Percentiles rank a stretch among this genome's conserved stretches.
Conservation (phyloP, 1,284 basidiomycete species). For the Heterobasidion parviporum region DNA sequence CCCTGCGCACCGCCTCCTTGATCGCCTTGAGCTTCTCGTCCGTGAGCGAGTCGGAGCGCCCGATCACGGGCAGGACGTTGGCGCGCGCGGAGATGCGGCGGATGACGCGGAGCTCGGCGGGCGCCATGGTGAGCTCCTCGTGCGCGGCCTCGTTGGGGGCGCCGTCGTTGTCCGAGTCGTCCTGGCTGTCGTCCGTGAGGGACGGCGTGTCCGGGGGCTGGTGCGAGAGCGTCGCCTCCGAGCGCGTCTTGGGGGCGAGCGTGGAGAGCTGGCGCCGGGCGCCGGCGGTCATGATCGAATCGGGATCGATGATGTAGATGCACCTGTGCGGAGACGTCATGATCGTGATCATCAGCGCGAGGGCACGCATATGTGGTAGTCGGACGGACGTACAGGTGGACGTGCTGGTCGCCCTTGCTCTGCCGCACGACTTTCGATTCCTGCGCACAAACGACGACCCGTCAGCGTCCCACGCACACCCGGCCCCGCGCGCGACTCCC, state of each 20-base stretch:
- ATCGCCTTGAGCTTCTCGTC: constrained; percentile 58
- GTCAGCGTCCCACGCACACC: background rate
- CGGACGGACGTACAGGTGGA: constrained; percentile 60
- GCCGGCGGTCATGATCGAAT: constrained; percentile 49
- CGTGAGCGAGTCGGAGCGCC: constrained; percentile 69
- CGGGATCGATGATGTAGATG: constrained; percentile 76
- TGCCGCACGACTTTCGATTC: constrained; percentile 79
- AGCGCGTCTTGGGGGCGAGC: constrained; percentile 43
- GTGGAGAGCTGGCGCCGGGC: constrained; percentile 39
- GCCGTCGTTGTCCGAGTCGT: constrained; percentile 38
- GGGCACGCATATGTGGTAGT: background rate
- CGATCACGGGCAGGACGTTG: constrained; percentile 73
- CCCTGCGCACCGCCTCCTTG: constrained; percentile 59
- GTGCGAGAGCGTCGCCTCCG: constrained; percentile 50
- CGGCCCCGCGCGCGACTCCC: background rate
- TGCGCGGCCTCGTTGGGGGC: constrained; percentile 26
- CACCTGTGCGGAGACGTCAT: constrained; percentile 34
- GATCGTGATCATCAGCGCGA: background rate
- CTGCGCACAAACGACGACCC: constrained; percentile 26
- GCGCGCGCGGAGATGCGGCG: constrained; percentile 58
- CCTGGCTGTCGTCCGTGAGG: constrained; percentile 34
- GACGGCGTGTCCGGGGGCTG: constrained; percentile 45
- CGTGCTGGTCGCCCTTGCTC: constrained; percentile 77
- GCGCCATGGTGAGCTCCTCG: constrained; percentile 52
- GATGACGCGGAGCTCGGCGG: constrained; percentile 71